Conservation (phyloP, 331 rosid genomes). For the Pyracantha coccinea region DNA sequence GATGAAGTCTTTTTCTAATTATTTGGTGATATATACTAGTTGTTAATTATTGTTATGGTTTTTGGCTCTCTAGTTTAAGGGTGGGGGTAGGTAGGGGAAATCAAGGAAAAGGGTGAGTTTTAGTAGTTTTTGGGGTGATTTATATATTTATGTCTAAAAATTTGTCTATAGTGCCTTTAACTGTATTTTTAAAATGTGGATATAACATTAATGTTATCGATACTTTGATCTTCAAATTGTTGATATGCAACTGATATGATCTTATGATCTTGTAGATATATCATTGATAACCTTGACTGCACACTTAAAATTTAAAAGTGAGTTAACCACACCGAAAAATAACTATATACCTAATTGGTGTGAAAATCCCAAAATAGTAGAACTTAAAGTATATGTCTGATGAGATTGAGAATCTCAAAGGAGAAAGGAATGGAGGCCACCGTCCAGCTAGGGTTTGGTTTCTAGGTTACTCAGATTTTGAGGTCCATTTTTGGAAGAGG, state of each 20-base stretch:
- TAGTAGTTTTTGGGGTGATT: neutral
- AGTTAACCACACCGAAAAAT: too few species aligned
- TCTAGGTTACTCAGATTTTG: constrained; percentile 6
- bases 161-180: too few species aligned
- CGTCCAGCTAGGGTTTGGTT: neutral
- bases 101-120: neutral
- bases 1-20: neutral
- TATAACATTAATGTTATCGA: too few species aligned
- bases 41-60: neutral
- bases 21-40: neutral
- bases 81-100: neutral
- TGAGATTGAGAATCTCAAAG: constrained; percentile 27
- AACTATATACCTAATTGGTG: neutral
- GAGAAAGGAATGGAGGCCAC: constrained; percentile 7
- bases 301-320: too few species aligned
- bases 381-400: neutral
- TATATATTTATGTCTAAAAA: neutral
- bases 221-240: too few species aligned
- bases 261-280: too few species aligned
- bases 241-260: too few species aligned
- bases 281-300: too few species aligned
- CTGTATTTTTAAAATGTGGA: too few species aligned
- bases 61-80: neutral
- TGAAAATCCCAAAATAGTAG: constrained; percentile 1
- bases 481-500: constrained; percentile 15